Percentiles rank a stretch among this genome's conserved stretches.
Conservation (phyloP, 768 basidiomycete species). For the Russula vinacea region DNA sequence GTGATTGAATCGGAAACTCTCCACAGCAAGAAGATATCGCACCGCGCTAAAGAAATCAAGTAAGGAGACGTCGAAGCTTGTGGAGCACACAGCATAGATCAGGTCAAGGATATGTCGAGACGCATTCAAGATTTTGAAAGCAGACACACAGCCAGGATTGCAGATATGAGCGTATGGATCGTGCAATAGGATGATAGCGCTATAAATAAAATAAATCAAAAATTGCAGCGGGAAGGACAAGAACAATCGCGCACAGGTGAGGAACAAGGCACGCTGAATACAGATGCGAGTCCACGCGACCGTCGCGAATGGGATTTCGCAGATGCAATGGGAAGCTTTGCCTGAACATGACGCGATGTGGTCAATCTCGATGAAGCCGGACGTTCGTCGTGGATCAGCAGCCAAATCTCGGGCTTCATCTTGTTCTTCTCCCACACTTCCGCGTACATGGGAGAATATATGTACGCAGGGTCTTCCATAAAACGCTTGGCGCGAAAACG, state of each 20-base stretch:
- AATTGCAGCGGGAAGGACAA: slow-evolving; percentile 38
- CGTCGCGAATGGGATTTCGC: slow-evolving; percentile 37
- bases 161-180: slow-evolving; percentile 70
- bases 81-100: slow-evolving; percentile 62
- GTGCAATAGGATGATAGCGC: slow-evolving; percentile 67
- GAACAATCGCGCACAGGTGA: slow-evolving; percentile 33
- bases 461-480: slow-evolving; percentile 52
- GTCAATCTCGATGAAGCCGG: slow-evolving; percentile 36
- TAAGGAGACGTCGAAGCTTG: slow-evolving; percentile 68
- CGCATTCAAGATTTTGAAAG: slow-evolving; percentile 63
- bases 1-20: slow-evolving; percentile 8
- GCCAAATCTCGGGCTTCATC: slow-evolving; percentile 10
- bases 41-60: slow-evolving; percentile 71
- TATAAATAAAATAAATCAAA: slow-evolving; percentile 33
- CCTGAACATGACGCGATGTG: slow-evolving; percentile 33
- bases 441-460: slow-evolving; percentile 33
- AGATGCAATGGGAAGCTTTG: slow-evolving; percentile 35
- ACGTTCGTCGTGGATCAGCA: slow-evolving; percentile 36
- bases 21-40: slow-evolving; percentile 31
- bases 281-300: slow-evolving; percentile 42
- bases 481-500: slow-evolving; percentile 61
- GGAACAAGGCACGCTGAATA: slow-evolving; percentile 32
- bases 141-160: slow-evolving; percentile 59
- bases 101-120: slow-evolving; percentile 65
- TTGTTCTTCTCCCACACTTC: slow-evolving; percentile 24